Percentiles rank a stretch among this genome's conserved stretches.
These are phyloP conservation scores for Pseudogymnoascus sp. DNA, from an alignment of 2,329 filamentous ascomycete genomes.

Conservation along the genomic window DNA sequence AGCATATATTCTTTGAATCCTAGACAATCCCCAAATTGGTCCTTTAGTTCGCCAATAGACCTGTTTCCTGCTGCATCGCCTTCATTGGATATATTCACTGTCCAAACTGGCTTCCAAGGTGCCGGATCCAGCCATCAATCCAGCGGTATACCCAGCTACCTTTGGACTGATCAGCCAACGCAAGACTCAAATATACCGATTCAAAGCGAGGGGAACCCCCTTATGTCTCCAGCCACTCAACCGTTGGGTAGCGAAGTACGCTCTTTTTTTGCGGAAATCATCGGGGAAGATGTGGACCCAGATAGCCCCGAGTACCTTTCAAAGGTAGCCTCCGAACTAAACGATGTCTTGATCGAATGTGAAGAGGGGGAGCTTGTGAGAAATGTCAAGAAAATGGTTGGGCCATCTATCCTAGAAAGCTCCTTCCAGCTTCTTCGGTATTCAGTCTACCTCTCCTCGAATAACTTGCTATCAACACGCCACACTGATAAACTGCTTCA, in stretches of 20 bases:
- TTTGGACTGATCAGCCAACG: background rate
- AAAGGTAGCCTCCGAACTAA: constrained; percentile 14
- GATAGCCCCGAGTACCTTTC: constrained; percentile 5
- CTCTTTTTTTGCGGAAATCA: constrained; percentile 13
- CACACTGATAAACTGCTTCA: constrained; percentile 16
- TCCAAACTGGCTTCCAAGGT: constrained; percentile 10
- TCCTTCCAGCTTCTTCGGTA: constrained; percentile 20
- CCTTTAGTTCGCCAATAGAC: background rate
- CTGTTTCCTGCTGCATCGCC: constrained; percentile 5
- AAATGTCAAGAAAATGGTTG: constrained; percentile 16
- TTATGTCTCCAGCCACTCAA: background rate
- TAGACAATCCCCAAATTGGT: background rate
- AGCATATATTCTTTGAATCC: constrained; percentile 8
- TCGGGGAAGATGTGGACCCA: constrained; percentile 8
- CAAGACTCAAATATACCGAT: constrained; percentile 4
- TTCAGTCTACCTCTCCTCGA: constrained; percentile 19
- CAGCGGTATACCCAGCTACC: background rate
- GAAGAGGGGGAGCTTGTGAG: constrained; percentile 17
- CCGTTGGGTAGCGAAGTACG: constrained; percentile 12
- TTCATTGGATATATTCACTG: constrained; percentile 3
- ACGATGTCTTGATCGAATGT: constrained; percentile 17
- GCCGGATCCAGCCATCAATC: constrained; percentile 10
- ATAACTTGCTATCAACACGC: constrained; percentile 14
- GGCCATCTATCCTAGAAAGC: constrained; percentile 16
- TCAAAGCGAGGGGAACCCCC: constrained; percentile 7